A percentile compares a stretch with the other conserved stretches of the same genome.
These are phyloP conservation scores for Gyrodon lividus DNA, from an alignment of 768 basidiomycete species.

Conservation along the genomic window DNA sequence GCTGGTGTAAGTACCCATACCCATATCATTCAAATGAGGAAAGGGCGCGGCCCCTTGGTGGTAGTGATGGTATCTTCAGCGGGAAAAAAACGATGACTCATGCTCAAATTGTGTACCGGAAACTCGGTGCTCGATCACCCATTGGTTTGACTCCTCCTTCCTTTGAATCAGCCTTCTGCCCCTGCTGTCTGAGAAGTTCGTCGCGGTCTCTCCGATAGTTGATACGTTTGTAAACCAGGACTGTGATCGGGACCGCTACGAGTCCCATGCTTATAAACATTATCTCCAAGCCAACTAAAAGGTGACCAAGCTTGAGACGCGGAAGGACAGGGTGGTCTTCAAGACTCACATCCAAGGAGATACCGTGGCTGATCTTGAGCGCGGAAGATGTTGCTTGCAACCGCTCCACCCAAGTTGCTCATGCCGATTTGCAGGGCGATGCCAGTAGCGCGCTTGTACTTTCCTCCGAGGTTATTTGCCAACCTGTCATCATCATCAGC, in stretches of 20 bases:
- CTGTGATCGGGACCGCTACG: constrained; percentile 26
- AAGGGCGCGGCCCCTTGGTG: no score
- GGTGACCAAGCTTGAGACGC: not conserved
- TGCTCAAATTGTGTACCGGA: constrained; percentile 46
- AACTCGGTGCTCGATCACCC: constrained; percentile 57
- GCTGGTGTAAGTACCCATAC: no score
- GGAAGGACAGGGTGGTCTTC: constrained; percentile 31
- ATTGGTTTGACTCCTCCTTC: not conserved
- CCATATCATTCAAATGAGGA: no score
- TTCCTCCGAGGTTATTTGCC: constrained; percentile 9
- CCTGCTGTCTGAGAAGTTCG: not conserved
- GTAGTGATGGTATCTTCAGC: no score
- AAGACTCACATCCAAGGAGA: no score
- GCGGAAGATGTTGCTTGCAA: constrained; percentile 62
- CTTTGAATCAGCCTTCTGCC: not conserved
- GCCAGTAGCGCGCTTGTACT: constrained; percentile 7
- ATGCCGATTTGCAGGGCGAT: constrained; percentile 43
- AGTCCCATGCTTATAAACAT: constrained; percentile 67
- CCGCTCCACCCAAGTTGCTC: constrained; percentile 61
- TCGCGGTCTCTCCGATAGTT: constrained; percentile 47
- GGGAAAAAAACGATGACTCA: no score
- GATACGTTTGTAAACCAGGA: constrained; percentile 50
- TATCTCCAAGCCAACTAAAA: constrained; percentile 54
- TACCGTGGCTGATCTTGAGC: no score
- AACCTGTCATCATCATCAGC: not conserved